phyloP scores from a whole-genome alignment of 345 rosid species.

The Heritiera littoralis region DNA sequence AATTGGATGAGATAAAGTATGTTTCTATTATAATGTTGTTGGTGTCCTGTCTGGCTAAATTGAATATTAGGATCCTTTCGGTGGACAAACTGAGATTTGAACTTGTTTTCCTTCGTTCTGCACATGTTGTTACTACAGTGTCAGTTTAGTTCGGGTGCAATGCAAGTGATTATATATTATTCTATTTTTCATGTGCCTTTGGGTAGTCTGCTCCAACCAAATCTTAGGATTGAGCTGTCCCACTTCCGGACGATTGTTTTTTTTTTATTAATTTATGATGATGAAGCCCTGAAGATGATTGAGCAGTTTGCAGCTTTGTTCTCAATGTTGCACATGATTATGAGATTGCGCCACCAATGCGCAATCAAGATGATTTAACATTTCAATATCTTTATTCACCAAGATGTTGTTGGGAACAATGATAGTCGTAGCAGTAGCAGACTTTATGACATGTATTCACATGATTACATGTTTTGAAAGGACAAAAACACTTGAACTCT shows the following conservation, averaged over 20 bases:
- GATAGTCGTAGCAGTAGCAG: neutral
- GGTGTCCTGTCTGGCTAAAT: neutral
- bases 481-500: too few relatives aligned
- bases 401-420: neutral
- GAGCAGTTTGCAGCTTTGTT: neutral
- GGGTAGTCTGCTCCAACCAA: neutral
- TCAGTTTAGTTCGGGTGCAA: neutral
- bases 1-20: neutral
- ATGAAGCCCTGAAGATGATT: neutral
- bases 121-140: neutral
- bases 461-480: too few relatives aligned
- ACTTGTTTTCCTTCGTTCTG: neutral
- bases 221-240: constrained; percentile 13
- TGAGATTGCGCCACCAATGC: neutral
- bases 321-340: neutral
- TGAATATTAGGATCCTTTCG: neutral
- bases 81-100: neutral
- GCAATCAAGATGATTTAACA: neutral
- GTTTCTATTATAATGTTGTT: neutral
- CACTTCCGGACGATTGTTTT: neutral
- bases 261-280: neutral
- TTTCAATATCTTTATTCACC: neutral
- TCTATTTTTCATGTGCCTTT: neutral
- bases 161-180: constrained; percentile 1
- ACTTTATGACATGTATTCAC: too few relatives aligned